phyloP scores from a whole-genome alignment of 805 yeast genomes.

The Tetrapisispora namnaoensis region DNA sequence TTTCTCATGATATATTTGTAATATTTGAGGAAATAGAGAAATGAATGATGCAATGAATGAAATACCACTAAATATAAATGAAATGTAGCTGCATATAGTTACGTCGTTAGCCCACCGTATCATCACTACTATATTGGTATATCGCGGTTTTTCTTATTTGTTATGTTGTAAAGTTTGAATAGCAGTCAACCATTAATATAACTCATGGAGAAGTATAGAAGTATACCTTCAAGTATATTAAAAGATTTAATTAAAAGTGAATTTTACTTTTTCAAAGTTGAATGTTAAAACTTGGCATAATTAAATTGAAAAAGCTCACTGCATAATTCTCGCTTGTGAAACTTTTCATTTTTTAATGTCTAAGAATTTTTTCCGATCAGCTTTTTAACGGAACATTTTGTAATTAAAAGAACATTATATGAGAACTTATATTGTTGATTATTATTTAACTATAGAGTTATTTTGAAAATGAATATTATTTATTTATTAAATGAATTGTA shows the following conservation, averaged over 20 bases:
- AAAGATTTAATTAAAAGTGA: no score
- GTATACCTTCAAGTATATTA: no score
- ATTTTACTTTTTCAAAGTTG: no score
- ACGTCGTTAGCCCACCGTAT: neutral
- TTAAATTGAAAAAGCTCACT: neutral
- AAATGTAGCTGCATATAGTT: neutral
- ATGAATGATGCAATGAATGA: conserved; percentile 36
- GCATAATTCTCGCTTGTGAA: neutral
- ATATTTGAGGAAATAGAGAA: conserved; percentile 47
- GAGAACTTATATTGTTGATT: no score
- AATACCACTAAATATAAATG: neutral
- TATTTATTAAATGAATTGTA: no score
- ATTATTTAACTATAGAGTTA: no score
- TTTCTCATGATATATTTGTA: conserved; percentile 45
- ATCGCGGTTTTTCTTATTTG: neutral
- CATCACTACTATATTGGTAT: neutral
- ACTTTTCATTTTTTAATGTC: neutral
- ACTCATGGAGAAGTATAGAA: no score
- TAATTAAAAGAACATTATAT: no score
- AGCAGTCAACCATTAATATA: no score
- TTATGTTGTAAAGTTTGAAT: no score
- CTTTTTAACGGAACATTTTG: neutral
- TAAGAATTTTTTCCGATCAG: neutral
- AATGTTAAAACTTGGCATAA: neutral
- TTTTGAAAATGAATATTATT: no score